phyloP scores from a whole-genome alignment of 768 basidiomycete species.

The Auriscalpium microsporum region DNA sequence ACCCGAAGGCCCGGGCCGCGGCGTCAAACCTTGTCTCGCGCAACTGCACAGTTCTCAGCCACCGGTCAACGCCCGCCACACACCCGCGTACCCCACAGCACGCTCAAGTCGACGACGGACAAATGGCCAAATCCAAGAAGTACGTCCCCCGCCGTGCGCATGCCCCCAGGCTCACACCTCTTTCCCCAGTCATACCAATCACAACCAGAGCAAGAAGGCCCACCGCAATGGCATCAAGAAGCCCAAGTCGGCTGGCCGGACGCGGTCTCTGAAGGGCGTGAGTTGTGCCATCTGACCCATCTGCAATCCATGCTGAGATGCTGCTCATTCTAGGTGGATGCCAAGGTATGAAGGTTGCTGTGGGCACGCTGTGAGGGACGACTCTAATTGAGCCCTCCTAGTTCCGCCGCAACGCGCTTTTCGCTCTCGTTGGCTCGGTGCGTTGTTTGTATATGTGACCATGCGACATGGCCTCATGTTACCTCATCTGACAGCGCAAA shows the following conservation, averaged over 20 bases:
- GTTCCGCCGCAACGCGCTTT: slow-evolving; percentile 81
- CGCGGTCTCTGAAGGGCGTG: slow-evolving; percentile 87
- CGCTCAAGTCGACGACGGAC: slow-evolving; percentile 18
- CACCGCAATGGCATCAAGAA: slow-evolving; percentile 96
- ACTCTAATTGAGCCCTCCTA: slow-evolving; percentile 22
- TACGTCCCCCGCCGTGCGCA: slow-evolving; percentile 29
- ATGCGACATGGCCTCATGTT: no score
- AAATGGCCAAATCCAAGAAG: slow-evolving; percentile 99
- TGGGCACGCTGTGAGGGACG: background rate
- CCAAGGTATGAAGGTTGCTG: slow-evolving; percentile 44
- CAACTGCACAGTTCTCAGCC: slow-evolving; percentile 25
- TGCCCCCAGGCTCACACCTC: slow-evolving; percentile 3
- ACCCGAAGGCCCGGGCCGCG: background rate
- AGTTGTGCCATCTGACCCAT: slow-evolving; percentile 57
- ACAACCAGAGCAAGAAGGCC: slow-evolving; percentile 96
- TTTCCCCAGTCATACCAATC: slow-evolving; percentile 69
- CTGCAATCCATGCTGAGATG: slow-evolving; percentile 3
- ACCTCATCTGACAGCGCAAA: slow-evolving; percentile 38
- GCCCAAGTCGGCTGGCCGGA: slow-evolving; percentile 53
- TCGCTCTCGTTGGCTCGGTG: slow-evolving; percentile 70
- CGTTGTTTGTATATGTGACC: slow-evolving; percentile 20
- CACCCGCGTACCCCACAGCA: slow-evolving; percentile 14
- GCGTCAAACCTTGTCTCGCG: slow-evolving; percentile 1
- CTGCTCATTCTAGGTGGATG: slow-evolving; percentile 50
- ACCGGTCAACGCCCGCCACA: slow-evolving; percentile 5